A percentile compares a stretch with the other conserved stretches of the same genome.
Conservation (phyloP, 1,284 basidiomycete genomes). For the Ustilago hordei region DNA sequence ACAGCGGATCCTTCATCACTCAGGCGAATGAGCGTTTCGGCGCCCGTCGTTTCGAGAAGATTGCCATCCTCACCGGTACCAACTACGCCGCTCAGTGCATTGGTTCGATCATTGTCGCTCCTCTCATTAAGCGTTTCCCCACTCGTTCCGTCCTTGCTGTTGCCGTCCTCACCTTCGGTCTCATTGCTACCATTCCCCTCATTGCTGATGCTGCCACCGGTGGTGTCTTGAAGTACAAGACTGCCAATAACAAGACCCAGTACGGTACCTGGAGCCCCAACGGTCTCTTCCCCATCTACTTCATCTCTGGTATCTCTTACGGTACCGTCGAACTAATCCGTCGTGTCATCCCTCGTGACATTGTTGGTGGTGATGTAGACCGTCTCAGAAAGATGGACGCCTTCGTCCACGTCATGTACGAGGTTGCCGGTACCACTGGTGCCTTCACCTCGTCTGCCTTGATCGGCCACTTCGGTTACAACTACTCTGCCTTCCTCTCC, state of each 20-base stretch:
- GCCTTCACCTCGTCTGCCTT: constrained; percentile 69
- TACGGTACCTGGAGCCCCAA: constrained; percentile 69
- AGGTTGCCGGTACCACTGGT: constrained; percentile 70
- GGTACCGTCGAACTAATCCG: constrained; percentile 71
- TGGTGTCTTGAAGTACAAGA: constrained; percentile 58
- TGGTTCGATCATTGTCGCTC: constrained; percentile 66
- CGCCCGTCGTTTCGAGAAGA: constrained; percentile 58
- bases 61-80: constrained; percentile 64
- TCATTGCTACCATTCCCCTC: constrained; percentile 67
- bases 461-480: constrained; percentile 70
- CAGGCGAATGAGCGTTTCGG: constrained; percentile 65
- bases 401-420: constrained; percentile 70
- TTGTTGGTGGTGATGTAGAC: constrained; percentile 66
- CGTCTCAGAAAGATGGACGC: constrained; percentile 70
- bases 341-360: constrained; percentile 69
- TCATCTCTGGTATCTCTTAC: constrained; percentile 67
- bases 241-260: constrained; percentile 60
- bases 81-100: constrained; percentile 68
- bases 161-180: constrained; percentile 67
- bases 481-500: constrained; percentile 68
- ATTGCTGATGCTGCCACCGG: constrained; percentile 70
- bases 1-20: constrained; percentile 64
- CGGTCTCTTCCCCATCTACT: constrained; percentile 67
- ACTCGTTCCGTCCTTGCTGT: constrained; percentile 68
- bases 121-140: constrained; percentile 69